Base-by-base conservation (phyloP, 2,329 filamentous ascomycete species). In the Cytospora piceicola region DNA sequence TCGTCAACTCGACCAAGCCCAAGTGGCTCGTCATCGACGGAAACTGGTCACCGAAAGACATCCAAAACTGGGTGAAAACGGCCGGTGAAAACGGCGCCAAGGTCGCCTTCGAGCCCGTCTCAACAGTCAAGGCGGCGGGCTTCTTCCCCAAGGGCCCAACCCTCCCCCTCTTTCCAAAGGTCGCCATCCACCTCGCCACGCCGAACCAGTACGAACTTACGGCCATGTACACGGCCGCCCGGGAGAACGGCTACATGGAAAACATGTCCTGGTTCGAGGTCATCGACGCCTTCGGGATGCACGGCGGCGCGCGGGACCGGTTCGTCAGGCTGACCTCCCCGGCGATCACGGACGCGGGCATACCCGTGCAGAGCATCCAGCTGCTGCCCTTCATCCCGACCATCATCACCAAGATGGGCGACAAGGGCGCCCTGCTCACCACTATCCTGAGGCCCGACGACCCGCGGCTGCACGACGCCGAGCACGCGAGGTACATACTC, bases 71-170 rank as follows among this genome's bases (percentile, higher is more conserved):
- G 88, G 79, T 94, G 51, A 73, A 78, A n/a, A 80, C 86, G 49
- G 88, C 83, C 53, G 86, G 85, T 66, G 75, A 81, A 2, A 79
- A 85, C 65, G 76, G 80, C 5, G 83, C 85, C 20, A 83, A 82
- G 24, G 83, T 94, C 7, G 90, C 91, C 15, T 96, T 94, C 73
- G 95, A 98, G 77, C 94, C 95, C 1, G 95, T 98, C 8, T 96
- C 92, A 1, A 88, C 85, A 1, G 88, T 87, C 66, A 99, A 98
- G 80, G 86, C 92, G 4, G 81, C 84, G 56, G 83, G 87, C 11
- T 81, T 94, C 7, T 96, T 95, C 78, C 78, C 78, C 42, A 75
- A 73, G 34, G 77, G 74, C 14, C 72, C 78, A 20, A 75, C 77
- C 22, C 75, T 85, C 29, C 75, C 77, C 15, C 77, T 84, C 66